Conservation (phyloP, 768 basidiomycete species). For the Hygrocybe punicea region DNA sequence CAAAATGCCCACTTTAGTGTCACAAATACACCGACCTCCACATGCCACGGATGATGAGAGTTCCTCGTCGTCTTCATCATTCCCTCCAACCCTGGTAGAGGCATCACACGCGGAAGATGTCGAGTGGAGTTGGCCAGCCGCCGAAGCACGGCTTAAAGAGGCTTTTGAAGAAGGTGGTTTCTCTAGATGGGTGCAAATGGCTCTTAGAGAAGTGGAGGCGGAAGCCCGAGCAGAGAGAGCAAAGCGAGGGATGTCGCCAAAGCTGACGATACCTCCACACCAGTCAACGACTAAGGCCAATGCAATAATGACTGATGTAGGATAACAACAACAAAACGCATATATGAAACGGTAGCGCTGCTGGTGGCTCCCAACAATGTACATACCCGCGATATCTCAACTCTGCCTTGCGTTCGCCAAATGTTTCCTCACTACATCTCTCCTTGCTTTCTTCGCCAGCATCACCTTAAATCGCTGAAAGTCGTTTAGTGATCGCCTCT, state of each 20-base stretch:
- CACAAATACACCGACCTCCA: slow-evolving; percentile 48
- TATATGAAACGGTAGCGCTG: not conserved
- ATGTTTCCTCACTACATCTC: slow-evolving; percentile 72
- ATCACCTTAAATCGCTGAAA: slow-evolving; percentile 89
- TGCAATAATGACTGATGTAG: not conserved
- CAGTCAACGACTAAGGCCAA: not conserved
- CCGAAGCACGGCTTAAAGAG: slow-evolving; percentile 49
- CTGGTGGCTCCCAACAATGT: not conserved
- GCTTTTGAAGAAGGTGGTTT: slow-evolving; percentile 63
- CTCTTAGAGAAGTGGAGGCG: slow-evolving; percentile 52
- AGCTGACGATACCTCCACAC: too few species aligned
- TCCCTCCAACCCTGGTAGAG: not conserved
- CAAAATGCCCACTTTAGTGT: slow-evolving; percentile 48
- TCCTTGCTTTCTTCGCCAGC: slow-evolving; percentile 83
- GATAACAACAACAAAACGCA: not conserved
- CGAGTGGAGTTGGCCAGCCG: slow-evolving; percentile 52
- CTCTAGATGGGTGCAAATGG: slow-evolving; percentile 52
- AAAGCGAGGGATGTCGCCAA: slow-evolving; percentile 15
- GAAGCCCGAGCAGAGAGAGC: slow-evolving; percentile 52
- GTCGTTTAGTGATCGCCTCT: slow-evolving; percentile 76
- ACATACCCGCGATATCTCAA: too few species aligned
- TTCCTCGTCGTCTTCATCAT: not conserved
- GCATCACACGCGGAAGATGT: slow-evolving; percentile 15
- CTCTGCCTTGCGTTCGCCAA: slow-evolving; percentile 62
- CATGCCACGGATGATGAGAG: slow-evolving; percentile 32